phyloP scores from a whole-genome alignment of 2,329 filamentous ascomycete species.

The Xylaria sp. region DNA sequence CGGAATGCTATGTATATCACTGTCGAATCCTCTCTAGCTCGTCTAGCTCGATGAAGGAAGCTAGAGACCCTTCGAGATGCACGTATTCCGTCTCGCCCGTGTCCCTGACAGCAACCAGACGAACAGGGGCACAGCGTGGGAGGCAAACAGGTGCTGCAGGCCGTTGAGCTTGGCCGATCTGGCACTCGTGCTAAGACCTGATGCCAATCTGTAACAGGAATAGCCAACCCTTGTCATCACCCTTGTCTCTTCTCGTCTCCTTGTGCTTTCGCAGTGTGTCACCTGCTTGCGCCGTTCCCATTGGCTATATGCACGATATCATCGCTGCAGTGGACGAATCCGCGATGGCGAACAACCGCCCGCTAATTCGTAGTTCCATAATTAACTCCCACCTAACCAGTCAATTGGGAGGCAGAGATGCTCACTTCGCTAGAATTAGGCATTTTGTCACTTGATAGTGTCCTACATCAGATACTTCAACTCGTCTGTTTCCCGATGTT shows the following conservation, averaged over 20 bases:
- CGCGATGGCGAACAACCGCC: slow-evolving; percentile 45
- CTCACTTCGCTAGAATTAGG: slow-evolving; percentile 30
- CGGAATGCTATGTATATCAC: background rate
- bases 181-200: slow-evolving; percentile 30
- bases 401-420: slow-evolving; percentile 35
- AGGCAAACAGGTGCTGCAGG: slow-evolving; percentile 1
- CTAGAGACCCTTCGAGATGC: slow-evolving; percentile 8
- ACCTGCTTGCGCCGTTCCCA: slow-evolving; percentile 35
- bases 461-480: slow-evolving; percentile 30
- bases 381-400: slow-evolving; percentile 38
- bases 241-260: slow-evolving; percentile 20
- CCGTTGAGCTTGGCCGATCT: slow-evolving; percentile 22
- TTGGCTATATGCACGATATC: slow-evolving; percentile 42
- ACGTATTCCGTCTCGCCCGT: slow-evolving; percentile 1
- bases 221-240: slow-evolving; percentile 14
- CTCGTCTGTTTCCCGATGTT: slow-evolving; percentile 26
- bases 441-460: slow-evolving; percentile 14
- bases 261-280: slow-evolving; percentile 33
- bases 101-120: slow-evolving; percentile 5
- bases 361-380: slow-evolving; percentile 39
- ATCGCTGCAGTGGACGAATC: slow-evolving; percentile 44
- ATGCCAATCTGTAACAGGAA: slow-evolving; percentile 37
- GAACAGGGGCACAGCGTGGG: slow-evolving; percentile 18
- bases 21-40: background rate
- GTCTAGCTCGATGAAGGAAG: slow-evolving; percentile 2